A percentile compares a stretch with the other conserved stretches of the same genome.
Evolutionary conservation across 139 green algal genomes (phyloP).

Genomic region (Trebouxia sp.): DNA sequence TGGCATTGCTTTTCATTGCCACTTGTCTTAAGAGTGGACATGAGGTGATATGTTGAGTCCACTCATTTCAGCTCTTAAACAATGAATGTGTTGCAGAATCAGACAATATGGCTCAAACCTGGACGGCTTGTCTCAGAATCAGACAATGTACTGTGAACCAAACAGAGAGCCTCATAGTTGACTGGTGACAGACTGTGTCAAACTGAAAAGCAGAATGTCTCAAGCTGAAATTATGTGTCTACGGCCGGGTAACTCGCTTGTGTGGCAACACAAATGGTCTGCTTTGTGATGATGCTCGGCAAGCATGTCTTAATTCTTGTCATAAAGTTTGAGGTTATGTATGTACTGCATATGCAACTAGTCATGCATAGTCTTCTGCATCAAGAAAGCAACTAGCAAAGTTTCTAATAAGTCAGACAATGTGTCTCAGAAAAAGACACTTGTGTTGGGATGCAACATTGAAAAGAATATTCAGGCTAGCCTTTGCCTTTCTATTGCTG

Average conservation of each 20-base stretch:
- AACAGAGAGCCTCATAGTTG: slow-evolving; percentile 15
- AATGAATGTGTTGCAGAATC: not conserved
- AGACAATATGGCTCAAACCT: slow-evolving; percentile 11
- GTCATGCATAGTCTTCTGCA: slow-evolving; percentile 19
- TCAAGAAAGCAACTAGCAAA: not conserved
- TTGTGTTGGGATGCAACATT: not conserved
- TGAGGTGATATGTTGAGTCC: slow-evolving; percentile 24
- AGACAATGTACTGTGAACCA: slow-evolving; percentile 12
- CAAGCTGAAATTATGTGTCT: slow-evolving; percentile 13
- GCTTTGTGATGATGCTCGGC: slow-evolving; percentile 18
- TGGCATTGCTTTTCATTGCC: slow-evolving; percentile 26
- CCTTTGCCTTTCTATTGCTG: not conserved
- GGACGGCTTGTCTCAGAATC: slow-evolving; percentile 22
- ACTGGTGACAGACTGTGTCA: slow-evolving; percentile 10
- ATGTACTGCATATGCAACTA: not conserved
- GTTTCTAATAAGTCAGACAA: not conserved
- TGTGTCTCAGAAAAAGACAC: not conserved
- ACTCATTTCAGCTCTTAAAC: slow-evolving; percentile 23
- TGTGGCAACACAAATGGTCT: slow-evolving; percentile 8
- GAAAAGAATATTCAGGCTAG: not conserved
- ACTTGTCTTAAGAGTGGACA: slow-evolving; percentile 27
- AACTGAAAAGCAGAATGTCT: slow-evolving; percentile 7
- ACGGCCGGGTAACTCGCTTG: slow-evolving; percentile 2
- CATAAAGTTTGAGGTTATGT: slow-evolving; percentile 11
- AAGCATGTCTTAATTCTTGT: slow-evolving; percentile 7